phyloP scores from a whole-genome alignment of 306 rosid species.

The Malus asiatica region DNA sequence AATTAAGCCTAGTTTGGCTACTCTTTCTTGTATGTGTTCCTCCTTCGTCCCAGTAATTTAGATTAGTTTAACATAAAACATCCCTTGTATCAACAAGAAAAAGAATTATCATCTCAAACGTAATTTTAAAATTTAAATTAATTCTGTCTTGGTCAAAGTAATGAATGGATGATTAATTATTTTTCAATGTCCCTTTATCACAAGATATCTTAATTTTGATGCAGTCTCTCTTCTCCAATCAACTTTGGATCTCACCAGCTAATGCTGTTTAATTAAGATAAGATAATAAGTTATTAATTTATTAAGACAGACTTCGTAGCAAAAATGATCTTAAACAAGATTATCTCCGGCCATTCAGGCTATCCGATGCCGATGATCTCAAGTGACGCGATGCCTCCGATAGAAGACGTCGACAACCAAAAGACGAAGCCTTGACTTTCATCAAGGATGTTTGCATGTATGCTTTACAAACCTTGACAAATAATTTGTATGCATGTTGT shows the following conservation, averaged over 20 bases:
- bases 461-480: no score
- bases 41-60: no score
- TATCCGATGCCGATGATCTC: slow-evolving; percentile 40
- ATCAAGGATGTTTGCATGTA: slow-evolving; percentile 41
- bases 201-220: background rate
- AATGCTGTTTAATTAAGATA: background rate
- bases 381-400: slow-evolving; percentile 24
- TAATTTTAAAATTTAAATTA: no score
- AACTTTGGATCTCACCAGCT: background rate
- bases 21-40: no score
- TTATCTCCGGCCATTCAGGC: slow-evolving; percentile 38
- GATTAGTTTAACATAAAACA: no score
- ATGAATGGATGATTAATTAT: no score
- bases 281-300: background rate
- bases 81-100: no score
- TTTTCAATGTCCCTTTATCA: background rate
- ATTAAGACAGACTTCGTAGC: background rate
- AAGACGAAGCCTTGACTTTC: slow-evolving; percentile 46
- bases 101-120: no score
- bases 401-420: slow-evolving; percentile 35
- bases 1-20: no score
- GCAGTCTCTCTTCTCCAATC: background rate
- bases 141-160: no score
- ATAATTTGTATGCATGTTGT: no score
- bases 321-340: background rate